Evolutionary conservation across 1,139 yeast species (phyloP).

Genomic region (Geotrichum siamense): DNA sequence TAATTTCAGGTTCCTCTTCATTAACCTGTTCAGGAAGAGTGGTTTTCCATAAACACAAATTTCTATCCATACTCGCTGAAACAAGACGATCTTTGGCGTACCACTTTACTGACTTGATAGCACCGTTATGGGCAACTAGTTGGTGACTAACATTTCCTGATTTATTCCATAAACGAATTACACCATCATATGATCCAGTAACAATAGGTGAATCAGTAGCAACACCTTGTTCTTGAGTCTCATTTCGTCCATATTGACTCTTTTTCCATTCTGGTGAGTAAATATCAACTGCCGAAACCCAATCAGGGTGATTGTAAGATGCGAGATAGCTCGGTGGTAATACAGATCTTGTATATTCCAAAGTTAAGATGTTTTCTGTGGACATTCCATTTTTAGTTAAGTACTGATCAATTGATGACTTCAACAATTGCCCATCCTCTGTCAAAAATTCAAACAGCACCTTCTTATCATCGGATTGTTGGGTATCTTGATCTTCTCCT

Average conservation of each 20-base stretch:
- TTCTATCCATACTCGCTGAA: slow-evolving; percentile 84
- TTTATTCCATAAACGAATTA: slow-evolving; percentile 80
- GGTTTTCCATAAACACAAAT: slow-evolving; percentile 80
- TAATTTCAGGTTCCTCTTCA: slow-evolving; percentile 38
- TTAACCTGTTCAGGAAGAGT: slow-evolving; percentile 39
- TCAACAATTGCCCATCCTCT: slow-evolving; percentile 63
- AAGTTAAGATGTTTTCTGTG: slow-evolving; percentile 66
- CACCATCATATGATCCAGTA: slow-evolving; percentile 91
- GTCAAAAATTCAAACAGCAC: slow-evolving; percentile 90
- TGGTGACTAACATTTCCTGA: slow-evolving; percentile 81
- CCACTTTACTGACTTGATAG: slow-evolving; percentile 78
- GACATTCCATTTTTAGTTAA: slow-evolving; percentile 70
- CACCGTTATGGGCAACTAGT: slow-evolving; percentile 79
- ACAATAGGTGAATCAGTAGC: slow-evolving; percentile 44
- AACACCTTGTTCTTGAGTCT: slow-evolving; percentile 19
- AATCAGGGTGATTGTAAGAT: slow-evolving; percentile 86
- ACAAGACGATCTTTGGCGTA: slow-evolving; percentile 53
- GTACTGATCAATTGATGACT: slow-evolving; percentile 75
- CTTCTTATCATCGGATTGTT: slow-evolving; percentile 38
- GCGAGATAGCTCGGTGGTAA: slow-evolving; percentile 89
- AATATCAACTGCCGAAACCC: slow-evolving; percentile 78
- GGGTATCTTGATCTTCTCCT: slow-evolving; percentile 18
- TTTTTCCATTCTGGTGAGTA: slow-evolving; percentile 18
- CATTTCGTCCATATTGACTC: slow-evolving; percentile 20
- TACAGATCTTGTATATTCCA: slow-evolving; percentile 88